A percentile compares a stretch with the other conserved stretches of the same genome.
Conservation (phyloP, 345 rosid species). For the Aethionema arabicum region DNA sequence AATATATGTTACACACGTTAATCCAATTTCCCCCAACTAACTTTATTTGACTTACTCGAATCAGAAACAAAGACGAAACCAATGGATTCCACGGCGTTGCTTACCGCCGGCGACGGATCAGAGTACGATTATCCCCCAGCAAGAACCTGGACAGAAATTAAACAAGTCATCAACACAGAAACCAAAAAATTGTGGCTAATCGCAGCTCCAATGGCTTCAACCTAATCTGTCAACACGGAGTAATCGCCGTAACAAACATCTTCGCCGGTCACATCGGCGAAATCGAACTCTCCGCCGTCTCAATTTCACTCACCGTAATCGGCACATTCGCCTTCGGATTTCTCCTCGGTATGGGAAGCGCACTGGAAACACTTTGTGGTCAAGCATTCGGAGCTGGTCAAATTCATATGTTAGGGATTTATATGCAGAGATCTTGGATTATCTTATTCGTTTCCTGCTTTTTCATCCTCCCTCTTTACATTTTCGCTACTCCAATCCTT, state of each 20-base stretch:
- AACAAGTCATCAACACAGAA: constrained; percentile 46
- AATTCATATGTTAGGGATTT: constrained; percentile 64
- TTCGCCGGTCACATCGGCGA: constrained; percentile 73
- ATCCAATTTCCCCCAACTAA: too few species aligned
- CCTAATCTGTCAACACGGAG: constrained; percentile 53
- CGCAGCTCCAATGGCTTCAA: constrained; percentile 53
- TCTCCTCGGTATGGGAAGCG: constrained; percentile 96
- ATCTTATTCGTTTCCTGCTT: too few species aligned
- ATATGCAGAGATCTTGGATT: constrained; percentile 87
- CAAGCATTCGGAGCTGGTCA: constrained; percentile 94
- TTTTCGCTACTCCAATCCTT: constrained; percentile 61
- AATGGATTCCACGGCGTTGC: constrained; percentile 63
- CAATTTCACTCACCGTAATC: constrained; percentile 65
- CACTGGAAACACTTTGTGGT: constrained; percentile 83
- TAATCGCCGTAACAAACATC: constrained; percentile 51
- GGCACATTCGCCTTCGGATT: constrained; percentile 35
- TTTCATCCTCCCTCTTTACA: constrained; percentile 54
- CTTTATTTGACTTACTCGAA: too few species aligned
- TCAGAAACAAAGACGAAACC: too few species aligned
- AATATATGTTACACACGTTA: too few species aligned
- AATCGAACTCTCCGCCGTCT: constrained; percentile 62
- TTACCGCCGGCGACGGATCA: constrained; percentile 15
- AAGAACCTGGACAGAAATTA: constrained; percentile 42
- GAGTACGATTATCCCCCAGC: constrained; percentile 51
- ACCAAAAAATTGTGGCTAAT: constrained; percentile 62